These are phyloP conservation scores for Pyropia haitanensis DNA, from an alignment of 23 red algal genomes.

Conservation along the genomic window DNA sequence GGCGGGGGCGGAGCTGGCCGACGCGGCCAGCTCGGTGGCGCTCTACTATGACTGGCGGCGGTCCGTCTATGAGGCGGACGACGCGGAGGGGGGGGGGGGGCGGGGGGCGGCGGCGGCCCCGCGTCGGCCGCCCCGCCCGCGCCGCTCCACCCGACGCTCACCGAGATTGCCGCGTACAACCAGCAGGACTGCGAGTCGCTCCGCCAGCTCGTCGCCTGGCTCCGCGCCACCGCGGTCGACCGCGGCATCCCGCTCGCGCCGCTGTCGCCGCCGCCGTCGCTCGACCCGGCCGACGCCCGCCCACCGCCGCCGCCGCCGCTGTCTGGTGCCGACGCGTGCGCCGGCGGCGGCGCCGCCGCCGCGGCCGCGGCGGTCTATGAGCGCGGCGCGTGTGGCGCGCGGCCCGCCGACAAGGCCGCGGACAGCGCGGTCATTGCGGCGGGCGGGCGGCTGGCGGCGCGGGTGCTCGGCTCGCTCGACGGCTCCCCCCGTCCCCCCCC, in stretches of 20 bases:
- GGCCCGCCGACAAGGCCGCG: slow-evolving; percentile 10
- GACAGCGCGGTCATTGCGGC: slow-evolving; percentile 44
- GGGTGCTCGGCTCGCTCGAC: slow-evolving; percentile 4
- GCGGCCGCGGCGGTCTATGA: background rate
- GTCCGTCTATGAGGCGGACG: slow-evolving; percentile 18
- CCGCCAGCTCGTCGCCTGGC: slow-evolving; percentile 39
- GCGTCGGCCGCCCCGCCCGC: too few relatives aligned
- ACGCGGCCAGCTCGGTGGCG: slow-evolving; percentile 62
- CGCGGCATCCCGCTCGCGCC: background rate
- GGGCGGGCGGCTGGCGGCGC: slow-evolving; percentile 16
- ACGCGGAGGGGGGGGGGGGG: background rate
- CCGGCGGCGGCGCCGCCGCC: too few relatives aligned
- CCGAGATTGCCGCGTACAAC: slow-evolving; percentile 47
- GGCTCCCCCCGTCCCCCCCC: background rate
- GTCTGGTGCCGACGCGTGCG: too few relatives aligned
- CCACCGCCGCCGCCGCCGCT: too few relatives aligned
- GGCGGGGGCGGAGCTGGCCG: slow-evolving; percentile 45
- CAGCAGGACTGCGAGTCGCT: slow-evolving; percentile 62
- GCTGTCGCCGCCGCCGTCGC: too few relatives aligned
- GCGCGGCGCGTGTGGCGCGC: slow-evolving; percentile 49
- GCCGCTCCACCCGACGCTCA: slow-evolving; percentile 10
- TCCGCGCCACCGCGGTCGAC: background rate
- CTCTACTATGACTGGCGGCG: slow-evolving; percentile 73
- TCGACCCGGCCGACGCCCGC: too few relatives aligned
- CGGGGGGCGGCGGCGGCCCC: too few relatives aligned